Percentiles rank a stretch among this genome's conserved stretches.
Evolutionary conservation across 2,329 filamentous ascomycete genomes (phyloP).

Genomic region (Beauveria rudraprayagi): DNA sequence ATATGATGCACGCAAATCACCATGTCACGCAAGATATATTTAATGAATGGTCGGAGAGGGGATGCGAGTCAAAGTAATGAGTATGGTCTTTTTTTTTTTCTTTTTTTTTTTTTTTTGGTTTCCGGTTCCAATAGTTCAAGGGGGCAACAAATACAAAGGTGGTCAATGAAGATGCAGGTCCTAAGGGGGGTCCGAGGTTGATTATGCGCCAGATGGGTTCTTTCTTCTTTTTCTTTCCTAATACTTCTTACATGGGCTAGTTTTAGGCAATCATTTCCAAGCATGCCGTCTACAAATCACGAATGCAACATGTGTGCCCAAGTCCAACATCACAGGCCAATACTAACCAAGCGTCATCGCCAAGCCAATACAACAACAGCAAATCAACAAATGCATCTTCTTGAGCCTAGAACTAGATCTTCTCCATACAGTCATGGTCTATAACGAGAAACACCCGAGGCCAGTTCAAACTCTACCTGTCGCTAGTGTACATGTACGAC

Average conservation of each 20-base stretch:
- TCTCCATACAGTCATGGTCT: conserved; percentile 35
- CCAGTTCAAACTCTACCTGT: conserved; percentile 33
- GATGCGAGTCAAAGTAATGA: not conserved
- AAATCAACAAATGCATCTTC: conserved; percentile 23
- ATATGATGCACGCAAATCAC: conserved; percentile 5
- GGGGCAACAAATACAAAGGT: not conserved
- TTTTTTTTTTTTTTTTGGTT: not conserved
- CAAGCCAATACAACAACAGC: not conserved
- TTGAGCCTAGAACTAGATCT: conserved; percentile 34
- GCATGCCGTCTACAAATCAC: no score
- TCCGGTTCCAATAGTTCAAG: not conserved
- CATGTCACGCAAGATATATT: not conserved
- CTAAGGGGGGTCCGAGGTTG: not conserved
- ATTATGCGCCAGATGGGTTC: not conserved
- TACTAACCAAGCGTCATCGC: not conserved
- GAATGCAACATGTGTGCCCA: not conserved
- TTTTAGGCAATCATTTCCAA: no score
- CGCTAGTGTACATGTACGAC: conserved; percentile 45
- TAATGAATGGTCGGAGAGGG: not conserved
- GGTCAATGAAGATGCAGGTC: not conserved
- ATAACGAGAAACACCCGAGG: conserved; percentile 36
- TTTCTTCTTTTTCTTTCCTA: not conserved
- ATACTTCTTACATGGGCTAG: not conserved
- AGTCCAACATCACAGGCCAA: no score
- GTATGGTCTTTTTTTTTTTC: not conserved